phyloP scores from a whole-genome alignment of 768 basidiomycete species.

The Rhodocollybia butyracea region DNA sequence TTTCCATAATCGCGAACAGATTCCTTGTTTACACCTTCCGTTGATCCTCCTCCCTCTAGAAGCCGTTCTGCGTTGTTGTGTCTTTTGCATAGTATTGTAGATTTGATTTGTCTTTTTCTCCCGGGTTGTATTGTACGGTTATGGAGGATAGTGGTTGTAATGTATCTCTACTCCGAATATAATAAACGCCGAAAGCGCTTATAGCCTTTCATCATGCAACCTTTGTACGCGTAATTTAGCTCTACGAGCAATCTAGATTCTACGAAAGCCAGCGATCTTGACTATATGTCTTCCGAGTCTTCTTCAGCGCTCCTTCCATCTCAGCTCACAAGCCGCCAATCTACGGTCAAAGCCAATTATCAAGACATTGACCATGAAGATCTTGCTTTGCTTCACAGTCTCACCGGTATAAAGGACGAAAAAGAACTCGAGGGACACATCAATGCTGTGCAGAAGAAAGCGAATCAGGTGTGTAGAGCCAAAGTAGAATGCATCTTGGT shows the following conservation, averaged over 20 bases:
- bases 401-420: conserved; percentile 17
- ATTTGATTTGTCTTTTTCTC: neutral
- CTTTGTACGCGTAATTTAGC: neutral
- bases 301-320: neutral
- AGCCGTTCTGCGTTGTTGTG: neutral
- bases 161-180: no score
- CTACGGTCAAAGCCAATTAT: neutral
- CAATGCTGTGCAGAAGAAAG: conserved; percentile 12
- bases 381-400: conserved; percentile 13
- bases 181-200: no score
- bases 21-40: no score
- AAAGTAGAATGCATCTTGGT: neutral
- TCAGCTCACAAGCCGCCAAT: no score
- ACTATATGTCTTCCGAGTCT: no score
- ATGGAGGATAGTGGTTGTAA: no score
- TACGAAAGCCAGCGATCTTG: no score
- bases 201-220: no score
- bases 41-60: neutral
- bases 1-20: no score
- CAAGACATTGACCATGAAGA: conserved; percentile 5
- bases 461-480: conserved; percentile 14
- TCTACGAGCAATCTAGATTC: no score
- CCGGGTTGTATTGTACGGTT: neutral
- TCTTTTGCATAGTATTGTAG: neutral
- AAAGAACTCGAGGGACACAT: conserved; percentile 20